Evolutionary conservation across 2,329 filamentous ascomycete species (phyloP).

Genomic region (Plenodomus biglobosus): DNA sequence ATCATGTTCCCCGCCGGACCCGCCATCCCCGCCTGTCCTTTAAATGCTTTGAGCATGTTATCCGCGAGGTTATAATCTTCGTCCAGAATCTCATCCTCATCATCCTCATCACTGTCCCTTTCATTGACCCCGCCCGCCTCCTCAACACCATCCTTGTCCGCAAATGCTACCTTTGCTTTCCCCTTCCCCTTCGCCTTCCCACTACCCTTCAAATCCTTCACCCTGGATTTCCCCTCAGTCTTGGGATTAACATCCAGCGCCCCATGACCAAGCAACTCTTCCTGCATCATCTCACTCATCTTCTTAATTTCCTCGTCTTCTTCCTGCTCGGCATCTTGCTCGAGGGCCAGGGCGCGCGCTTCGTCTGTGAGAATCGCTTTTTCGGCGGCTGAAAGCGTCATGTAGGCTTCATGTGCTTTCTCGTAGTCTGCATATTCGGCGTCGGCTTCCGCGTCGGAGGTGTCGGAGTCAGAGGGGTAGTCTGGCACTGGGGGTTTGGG

Average conservation of each 20-base stretch:
- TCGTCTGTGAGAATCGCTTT: conserved; percentile 39
- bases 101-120: conserved; percentile 46
- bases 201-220: conserved; percentile 3
- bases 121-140: conserved; percentile 37
- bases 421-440: conserved; percentile 73
- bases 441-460: conserved; percentile 64
- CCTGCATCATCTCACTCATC: conserved; percentile 69
- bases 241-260: conserved; percentile 56
- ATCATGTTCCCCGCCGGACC: conserved; percentile 88
- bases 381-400: conserved; percentile 62
- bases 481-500: not conserved
- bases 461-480: conserved; percentile 25
- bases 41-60: conserved; percentile 90
- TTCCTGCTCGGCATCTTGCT: conserved; percentile 45
- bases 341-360: conserved; percentile 39
- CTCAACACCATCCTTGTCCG: conserved; percentile 15
- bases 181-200: conserved; percentile 33
- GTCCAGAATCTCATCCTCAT: conserved; percentile 59
- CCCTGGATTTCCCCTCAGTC: conserved; percentile 12
- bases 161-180: conserved; percentile 1
- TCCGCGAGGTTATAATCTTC: conserved; percentile 86
- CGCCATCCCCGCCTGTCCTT: conserved; percentile 80
- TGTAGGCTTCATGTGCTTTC: conserved; percentile 79
- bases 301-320: conserved; percentile 63
- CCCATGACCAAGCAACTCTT: conserved; percentile 69